Evolutionary conservation across 2,329 filamentous ascomycete species (phyloP), one percentile per base, ranked within the genome.

Genomic region (Cadophora sp.): DNA sequence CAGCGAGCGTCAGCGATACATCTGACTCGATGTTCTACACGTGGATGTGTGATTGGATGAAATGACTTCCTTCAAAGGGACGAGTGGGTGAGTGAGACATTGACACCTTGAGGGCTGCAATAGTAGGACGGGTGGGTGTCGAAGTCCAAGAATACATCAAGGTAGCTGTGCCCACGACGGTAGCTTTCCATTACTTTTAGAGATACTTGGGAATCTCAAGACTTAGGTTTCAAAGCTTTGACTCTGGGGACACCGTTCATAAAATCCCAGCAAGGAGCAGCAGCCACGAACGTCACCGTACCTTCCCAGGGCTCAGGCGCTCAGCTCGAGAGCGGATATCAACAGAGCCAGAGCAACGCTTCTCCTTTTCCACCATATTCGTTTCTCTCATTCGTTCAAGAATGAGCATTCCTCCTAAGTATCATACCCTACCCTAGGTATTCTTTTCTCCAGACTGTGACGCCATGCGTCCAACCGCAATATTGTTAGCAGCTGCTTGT

Each of bases 401-500:
- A 50, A 51, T 62, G 59, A 8, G 14, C 14, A 39, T 43, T 30
- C 4, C 43, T 24, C 27, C 47, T 43, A 33, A 41, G 20, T 30
- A 45, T 43, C 43, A 62, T 56, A 20, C n/a, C 9, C 45, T 20
- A 20, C 45, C 65, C 61, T 66, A 70, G 45, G 66, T 66, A 48
- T 62, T 63, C 55, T 58, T 48, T 58, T 59, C 63, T 68, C 59
- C 51, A 70, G 53, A 70, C 69, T 71, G 61, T 65, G 59, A n/a
- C 60, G 45, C 65, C 56, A 72, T 75, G 74, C 71, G 67, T 65
- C 18, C 59, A n/a, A 53, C 59, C 39, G 64, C 62, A 67, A 33
- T 71, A 41, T 69, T 70, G 22, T 48, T 74, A 62, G 73, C 72
- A 71, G 70, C 64, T 24, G 70, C 64, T 24, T 68, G 66, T 62